Evolutionary conservation across 1,284 basidiomycete species (phyloP).

Genomic region (Tilletiopsis washingtonensis): DNA sequence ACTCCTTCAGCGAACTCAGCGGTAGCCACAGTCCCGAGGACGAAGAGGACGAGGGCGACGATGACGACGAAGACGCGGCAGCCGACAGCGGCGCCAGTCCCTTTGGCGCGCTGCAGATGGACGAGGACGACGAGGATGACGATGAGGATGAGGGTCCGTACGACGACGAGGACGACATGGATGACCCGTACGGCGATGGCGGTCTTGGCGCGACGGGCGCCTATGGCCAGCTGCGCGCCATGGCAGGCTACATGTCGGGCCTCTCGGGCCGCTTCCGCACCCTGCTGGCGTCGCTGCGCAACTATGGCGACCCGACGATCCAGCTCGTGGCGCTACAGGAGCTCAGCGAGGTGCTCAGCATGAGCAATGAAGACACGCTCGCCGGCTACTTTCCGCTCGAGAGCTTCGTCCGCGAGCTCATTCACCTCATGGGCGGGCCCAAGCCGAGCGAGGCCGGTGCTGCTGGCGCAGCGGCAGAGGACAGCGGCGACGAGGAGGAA

Average conservation of each 20-base stretch:
- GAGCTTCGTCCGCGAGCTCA: constrained; percentile 81
- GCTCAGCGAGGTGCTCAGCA: constrained; percentile 84
- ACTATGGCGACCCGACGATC: constrained; percentile 56
- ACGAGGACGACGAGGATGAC: constrained; percentile 16
- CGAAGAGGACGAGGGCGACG: constrained; percentile 1
- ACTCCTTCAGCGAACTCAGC: no score
- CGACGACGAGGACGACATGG: constrained; percentile 16
- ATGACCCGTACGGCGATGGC: constrained; percentile 15
- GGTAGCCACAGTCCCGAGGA: no score
- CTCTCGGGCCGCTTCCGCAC: constrained; percentile 26
- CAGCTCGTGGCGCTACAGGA: constrained; percentile 80
- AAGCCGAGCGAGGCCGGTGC: constrained; percentile 13
- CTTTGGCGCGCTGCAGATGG: constrained; percentile 6
- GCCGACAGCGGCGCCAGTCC: not conserved
- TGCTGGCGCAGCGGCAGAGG: no score
- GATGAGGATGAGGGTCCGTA: constrained; percentile 12
- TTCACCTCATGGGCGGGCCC: constrained; percentile 79
- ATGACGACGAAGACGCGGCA: not conserved
- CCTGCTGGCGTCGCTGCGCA: constrained; percentile 30
- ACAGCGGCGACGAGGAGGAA: constrained; percentile 18
- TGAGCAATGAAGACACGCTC: constrained; percentile 94
- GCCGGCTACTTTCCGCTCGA: constrained; percentile 90
- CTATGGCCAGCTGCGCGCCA: constrained; percentile 37
- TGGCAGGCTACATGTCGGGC: constrained; percentile 40
- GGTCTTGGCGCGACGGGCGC: constrained; percentile 14